Evolutionary conservation across 768 basidiomycete species (phyloP).

Genomic region (Solioccasus polychromus): DNA sequence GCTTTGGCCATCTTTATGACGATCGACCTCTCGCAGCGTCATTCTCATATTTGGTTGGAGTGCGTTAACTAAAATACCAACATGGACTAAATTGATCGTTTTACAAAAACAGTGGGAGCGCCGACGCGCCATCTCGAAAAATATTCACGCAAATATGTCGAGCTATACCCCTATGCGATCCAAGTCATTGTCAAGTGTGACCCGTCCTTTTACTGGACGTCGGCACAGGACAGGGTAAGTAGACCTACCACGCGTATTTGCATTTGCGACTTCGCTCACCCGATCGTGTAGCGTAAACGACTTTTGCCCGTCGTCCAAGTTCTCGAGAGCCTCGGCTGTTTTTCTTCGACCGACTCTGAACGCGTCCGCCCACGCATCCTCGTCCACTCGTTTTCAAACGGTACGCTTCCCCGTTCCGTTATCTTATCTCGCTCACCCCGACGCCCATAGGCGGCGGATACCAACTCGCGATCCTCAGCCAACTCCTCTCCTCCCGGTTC

Average conservation of each 20-base stretch:
- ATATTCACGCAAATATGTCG: slow-evolving; percentile 23
- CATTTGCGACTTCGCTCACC: slow-evolving; percentile 2
- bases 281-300: slow-evolving; percentile 11
- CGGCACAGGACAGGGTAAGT: slow-evolving; percentile 12
- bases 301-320: slow-evolving; percentile 24
- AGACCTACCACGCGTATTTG: no score
- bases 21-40: slow-evolving; percentile 10
- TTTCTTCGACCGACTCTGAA: slow-evolving; percentile 3
- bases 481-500: slow-evolving; percentile 13
- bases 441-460: slow-evolving; percentile 19
- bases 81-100: background rate
- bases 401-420: no score
- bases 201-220: slow-evolving; percentile 19
- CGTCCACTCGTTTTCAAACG: slow-evolving; percentile 30
- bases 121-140: slow-evolving; percentile 23
- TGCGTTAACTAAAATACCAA: slow-evolving; percentile 9
- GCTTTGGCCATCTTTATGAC: background rate
- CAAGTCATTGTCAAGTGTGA: slow-evolving; percentile 27
- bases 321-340: slow-evolving; percentile 22
- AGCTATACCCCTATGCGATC: slow-evolving; percentile 26
- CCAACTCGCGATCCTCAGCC: slow-evolving; percentile 19
- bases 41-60: slow-evolving; percentile 33
- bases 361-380: slow-evolving; percentile 20
- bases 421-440: background rate
- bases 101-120: slow-evolving; percentile 22